Evolutionary conservation across 371 early-diverging fungal genomes (phyloP), one percentile per base, ranked within the genome.

Genomic region (Mucor circinelloides): DNA sequence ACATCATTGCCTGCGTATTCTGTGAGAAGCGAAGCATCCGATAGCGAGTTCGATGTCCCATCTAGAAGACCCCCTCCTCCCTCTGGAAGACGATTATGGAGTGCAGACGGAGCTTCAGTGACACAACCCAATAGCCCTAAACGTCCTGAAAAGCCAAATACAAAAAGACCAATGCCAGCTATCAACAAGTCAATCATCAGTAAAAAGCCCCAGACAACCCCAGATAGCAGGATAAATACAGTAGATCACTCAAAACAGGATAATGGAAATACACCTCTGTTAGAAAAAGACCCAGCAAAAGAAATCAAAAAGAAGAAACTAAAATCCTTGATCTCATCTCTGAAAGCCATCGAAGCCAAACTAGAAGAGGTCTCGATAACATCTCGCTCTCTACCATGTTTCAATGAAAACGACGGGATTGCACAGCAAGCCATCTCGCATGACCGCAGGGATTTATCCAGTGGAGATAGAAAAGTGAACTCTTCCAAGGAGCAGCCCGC

Each of bases 341-440:
- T 83, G 23, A 77, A 72, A 46, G 36, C 56, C 2, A 65, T 80
- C 31, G 80, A 83, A 63, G 42, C 65, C 3, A 70, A 71, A 12
- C 70, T 83, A 6, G 68, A 65, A 28, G n/a, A 40, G 10, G 27
- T 62, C 8, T n/a, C 62, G 12, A 28, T 27, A 19, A 30, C 64
- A 0, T 64, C 72, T 3, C 60, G 60, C 15, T 32, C 63, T 13
- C 25, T 60, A 2, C 23, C 61, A 34, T 71, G 68, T 32, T 72
- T 68, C 27, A 36, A 27, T n/a, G 58, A 60, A 23, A 32, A 55
- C 19, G 44, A 61, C 28, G 40, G 23, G 19, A n/a, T 8, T 3
- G 9, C 17, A 19, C 57, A 32, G 36, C 25, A 44, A 40, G 25
- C 4, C 15, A n/a, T 27, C 13, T 52, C 27, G 9, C 52, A 34